Base-by-base conservation (phyloP, 2,329 filamentous ascomycete species). In the Thielaviopsis ethacetica region DNA sequence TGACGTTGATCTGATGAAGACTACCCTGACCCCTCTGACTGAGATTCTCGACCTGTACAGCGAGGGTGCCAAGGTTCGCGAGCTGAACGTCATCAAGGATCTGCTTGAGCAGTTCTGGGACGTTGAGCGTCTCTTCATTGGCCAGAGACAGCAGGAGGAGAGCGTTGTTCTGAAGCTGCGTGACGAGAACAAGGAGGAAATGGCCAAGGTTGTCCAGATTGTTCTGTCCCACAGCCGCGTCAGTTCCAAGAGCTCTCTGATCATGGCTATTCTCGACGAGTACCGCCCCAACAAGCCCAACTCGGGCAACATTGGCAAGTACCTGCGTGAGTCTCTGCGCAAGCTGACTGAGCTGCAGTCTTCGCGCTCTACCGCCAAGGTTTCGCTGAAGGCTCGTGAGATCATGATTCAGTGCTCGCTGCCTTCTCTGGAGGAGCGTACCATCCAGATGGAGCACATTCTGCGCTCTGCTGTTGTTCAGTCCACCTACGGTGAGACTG, bases 381-480 rank as follows among this genome's bases (percentile, higher is more conserved):
- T 98, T 50, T 89, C 91, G 0, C 80, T 98, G 65, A 98, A 98
- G 79, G 91, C 93, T 53, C 87, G 93, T 69, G 93, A 98, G 75
- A 85, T 97, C 56, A 84, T 98, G 67, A 98, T 98, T 63, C 93
- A 97, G 73, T 96, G 90, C 69, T 91, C 93, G 58, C 81, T 98
- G 70, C 93, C 93, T 19, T 98, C 93, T 2, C 78, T 98, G 21
- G 93, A 97, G 72, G 93, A 98, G 78, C 85, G 93, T 65, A 87
- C 88, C 26, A 81, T 86, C 6, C 93, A 98, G 75, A 96, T 98
- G 91, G 93, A 97, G 76, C 91, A 97, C 72, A 98, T 98, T 64
- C 79, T 98, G 59, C 88, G 91, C 61, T 95, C 91, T 26, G 91
- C 93, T 0, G 93, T 98, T 22, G 83, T 96, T 7, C 90, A 98